Evolutionary conservation across 2,329 filamentous ascomycete species (phyloP).

Genomic region (Epichloe gansuensis): DNA sequence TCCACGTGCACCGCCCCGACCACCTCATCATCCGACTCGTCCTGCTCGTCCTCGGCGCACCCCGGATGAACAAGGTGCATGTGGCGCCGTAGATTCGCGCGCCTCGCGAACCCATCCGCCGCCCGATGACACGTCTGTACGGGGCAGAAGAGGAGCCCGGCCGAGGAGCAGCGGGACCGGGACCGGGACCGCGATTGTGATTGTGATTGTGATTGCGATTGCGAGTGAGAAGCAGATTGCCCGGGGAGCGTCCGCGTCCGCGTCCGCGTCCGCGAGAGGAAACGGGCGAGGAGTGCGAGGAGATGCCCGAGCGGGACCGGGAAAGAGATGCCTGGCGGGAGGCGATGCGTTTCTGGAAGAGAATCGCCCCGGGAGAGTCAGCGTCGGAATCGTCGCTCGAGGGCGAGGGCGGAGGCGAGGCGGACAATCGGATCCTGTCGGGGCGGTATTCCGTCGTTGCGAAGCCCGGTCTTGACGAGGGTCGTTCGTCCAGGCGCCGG

Average conservation of each 20-base stretch:
- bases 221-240: background rate
- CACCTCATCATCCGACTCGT: slow-evolving; percentile 40
- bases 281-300: slow-evolving; percentile 1
- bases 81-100: slow-evolving; percentile 26
- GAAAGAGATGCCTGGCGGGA: slow-evolving; percentile 10
- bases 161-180: slow-evolving; percentile 18
- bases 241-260: background rate
- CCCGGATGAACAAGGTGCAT: slow-evolving; percentile 27
- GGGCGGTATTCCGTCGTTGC: slow-evolving; percentile 19
- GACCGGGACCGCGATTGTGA: slow-evolving; percentile 13
- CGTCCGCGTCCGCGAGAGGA: slow-evolving; percentile 1
- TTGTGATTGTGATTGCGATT: background rate
- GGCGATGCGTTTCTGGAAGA: slow-evolving; percentile 17
- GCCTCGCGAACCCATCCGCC: slow-evolving; percentile 22
- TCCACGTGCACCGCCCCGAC: slow-evolving; percentile 55
- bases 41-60: slow-evolving; percentile 22
- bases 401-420: slow-evolving; percentile 9
- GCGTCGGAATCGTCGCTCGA: slow-evolving; percentile 8
- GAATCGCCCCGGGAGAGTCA: slow-evolving; percentile 10
- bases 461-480: slow-evolving; percentile 14
- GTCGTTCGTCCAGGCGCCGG: slow-evolving; percentile 35
- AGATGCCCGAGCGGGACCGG: slow-evolving; percentile 17
- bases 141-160: slow-evolving; percentile 25
- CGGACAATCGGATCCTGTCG: slow-evolving; percentile 13
- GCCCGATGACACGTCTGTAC: slow-evolving; percentile 25